Evolutionary conservation across 441 rosid genomes (phyloP), one percentile per base, ranked within the genome.

Genomic region (Erysimum cheiri): DNA sequence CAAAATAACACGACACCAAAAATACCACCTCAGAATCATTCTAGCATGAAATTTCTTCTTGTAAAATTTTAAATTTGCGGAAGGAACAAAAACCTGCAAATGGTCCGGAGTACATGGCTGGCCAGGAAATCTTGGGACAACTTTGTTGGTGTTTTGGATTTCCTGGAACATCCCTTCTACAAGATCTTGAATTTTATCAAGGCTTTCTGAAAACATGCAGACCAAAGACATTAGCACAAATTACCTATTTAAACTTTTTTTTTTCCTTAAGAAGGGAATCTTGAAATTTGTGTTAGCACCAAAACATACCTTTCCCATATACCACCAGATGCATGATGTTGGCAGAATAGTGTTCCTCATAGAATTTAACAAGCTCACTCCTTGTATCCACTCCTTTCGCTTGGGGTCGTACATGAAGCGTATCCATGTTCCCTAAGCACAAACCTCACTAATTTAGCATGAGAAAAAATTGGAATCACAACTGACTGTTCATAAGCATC

Each of bases 251-350:
- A 3, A 60, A 29, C 56, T 22, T 33, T 36, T 29, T 5, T 8
- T 39, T 28, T 57, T 22, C 28, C 49, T 37, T 19, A 12, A 39
- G 22, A 29, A 57, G 0, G 35, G 56, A 56, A 56, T 4, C 54
- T 28, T n/a, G 50, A 57, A 44, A 6, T 63, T 49, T 50, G 41
- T 13, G 12, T 41, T 58, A 70, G 46, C 15, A 13, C 60, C 54
- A 61, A 64, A 35, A 52, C 58, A 46, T 80, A 92, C 98, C 99
- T 81, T 90, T 92, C 67, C 89, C 80, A 76, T 94, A 92, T 22
- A 90, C 79, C 40, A 87, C 97, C 50, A 94, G 79, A 78, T 85
- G 86, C 99, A 94, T 94, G 35, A 90, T 84, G 84, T 88, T 94
- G 74, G 99, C 90, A 10, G 99, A 94, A 83, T 94, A 94, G 67